Base-by-base conservation (phyloP, 352 stramenopile genomes). In the Phytophthora multivora region DNA sequence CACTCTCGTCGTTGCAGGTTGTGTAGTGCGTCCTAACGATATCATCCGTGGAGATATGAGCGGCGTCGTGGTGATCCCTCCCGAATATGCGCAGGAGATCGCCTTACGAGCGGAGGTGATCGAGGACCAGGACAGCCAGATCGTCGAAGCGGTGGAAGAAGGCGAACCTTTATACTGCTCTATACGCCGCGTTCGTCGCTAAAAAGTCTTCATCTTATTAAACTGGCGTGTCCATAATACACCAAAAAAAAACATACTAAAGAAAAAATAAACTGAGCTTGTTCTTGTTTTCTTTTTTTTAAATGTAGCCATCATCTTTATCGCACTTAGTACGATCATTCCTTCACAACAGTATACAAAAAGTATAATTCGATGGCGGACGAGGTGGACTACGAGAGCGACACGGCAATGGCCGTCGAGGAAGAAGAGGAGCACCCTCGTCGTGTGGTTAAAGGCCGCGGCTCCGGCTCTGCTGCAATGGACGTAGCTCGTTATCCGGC, bases 331-430 rank as follows among this genome's bases (percentile, higher is more conserved):
- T 51, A 10, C 5, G 50, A 59, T 18, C 23, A 51, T 25, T 11
- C 21, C 16, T 4, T 42, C 12, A 31, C 41, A 39, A 35, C 11
- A 33, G 13, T 31, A 18, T 25, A 43, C 9, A 9, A 51, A n/a
- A 28, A 28, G 59, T 18, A 11, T 9, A 51, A 49, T 8, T 8
- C 13, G 30, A 94, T 95, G 86, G 83, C 84, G 66, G 83, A 93
- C 43, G 83, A 93, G 72, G 84, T 93, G 66, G 68, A 94, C 69
- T 95, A 93, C 54, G 87, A 95, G 75, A 94, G 85, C 66, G 87
- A 95, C 64, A 86, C 83, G 66, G 79, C 83, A n/a, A 96, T 92
- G 81, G 79, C 72, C 36, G 76, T 90, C 25, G 83, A 95, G 42
- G 83, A 93, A 36, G 85, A 91, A 26, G 79, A 92, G 19, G 76